Conservation (phyloP, 352 stramenopile genomes). For the Phytopythium montanum region DNA sequence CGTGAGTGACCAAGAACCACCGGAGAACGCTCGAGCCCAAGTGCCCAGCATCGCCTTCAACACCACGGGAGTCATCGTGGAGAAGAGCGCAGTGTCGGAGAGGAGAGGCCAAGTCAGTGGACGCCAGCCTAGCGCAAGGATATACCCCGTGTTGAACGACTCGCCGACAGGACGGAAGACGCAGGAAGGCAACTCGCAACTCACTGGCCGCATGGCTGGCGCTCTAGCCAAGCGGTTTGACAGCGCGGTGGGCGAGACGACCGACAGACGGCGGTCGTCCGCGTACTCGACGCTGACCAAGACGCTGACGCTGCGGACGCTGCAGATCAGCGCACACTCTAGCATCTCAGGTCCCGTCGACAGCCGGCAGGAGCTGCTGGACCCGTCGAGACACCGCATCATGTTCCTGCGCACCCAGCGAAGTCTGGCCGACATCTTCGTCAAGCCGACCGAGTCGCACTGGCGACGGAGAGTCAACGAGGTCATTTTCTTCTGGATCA, state of each 20-base stretch:
- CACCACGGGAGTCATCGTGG: not conserved
- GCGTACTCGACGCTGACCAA: slow-evolving; percentile 12
- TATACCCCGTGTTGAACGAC: slow-evolving; percentile 7
- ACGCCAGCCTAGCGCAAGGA: not conserved
- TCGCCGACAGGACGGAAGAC: not conserved
- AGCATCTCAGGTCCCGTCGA: not conserved
- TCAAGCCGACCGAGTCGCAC: slow-evolving; percentile 26
- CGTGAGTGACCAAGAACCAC: not conserved
- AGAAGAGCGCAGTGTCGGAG: slow-evolving; percentile 6
- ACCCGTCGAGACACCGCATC: slow-evolving; percentile 28
- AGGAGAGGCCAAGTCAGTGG: not conserved
- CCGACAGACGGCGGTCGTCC: not conserved
- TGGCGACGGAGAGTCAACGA: slow-evolving; percentile 34
- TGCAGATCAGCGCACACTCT: slow-evolving; percentile 12
- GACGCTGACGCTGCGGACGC: slow-evolving; percentile 17
- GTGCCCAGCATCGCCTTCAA: slow-evolving; percentile 5
- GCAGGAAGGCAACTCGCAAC: not conserved
- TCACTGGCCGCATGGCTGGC: not conserved
- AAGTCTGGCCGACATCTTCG: slow-evolving; percentile 38
- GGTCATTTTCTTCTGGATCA: slow-evolving; percentile 49
- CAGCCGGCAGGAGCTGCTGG: slow-evolving; percentile 6
- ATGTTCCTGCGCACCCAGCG: slow-evolving; percentile 41
- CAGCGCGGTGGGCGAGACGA: not conserved
- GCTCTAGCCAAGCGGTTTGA: not conserved
- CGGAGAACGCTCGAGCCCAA: not conserved